Evolutionary conservation across 768 basidiomycete genomes (phyloP).

Genomic region (Dacryopinax primogenitus): DNA sequence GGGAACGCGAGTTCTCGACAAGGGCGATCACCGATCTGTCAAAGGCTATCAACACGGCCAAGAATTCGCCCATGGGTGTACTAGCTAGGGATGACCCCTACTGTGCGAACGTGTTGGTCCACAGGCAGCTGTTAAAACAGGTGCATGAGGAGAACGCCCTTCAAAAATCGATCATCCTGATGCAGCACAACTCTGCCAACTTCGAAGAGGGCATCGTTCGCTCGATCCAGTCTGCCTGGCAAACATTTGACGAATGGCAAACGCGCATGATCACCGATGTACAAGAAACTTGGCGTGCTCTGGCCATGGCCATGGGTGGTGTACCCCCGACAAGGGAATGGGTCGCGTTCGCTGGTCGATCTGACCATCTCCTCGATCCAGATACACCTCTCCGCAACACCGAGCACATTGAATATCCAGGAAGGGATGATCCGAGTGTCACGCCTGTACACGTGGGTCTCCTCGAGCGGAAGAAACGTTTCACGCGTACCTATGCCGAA

Average conservation of each 20-base stretch:
- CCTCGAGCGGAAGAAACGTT: slow-evolving; percentile 90
- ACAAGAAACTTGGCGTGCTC: slow-evolving; percentile 58
- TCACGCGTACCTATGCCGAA: slow-evolving; percentile 75
- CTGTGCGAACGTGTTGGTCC: slow-evolving; percentile 51
- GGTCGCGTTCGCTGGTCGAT: slow-evolving; percentile 86
- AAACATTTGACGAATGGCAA: slow-evolving; percentile 90
- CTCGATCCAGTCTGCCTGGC: slow-evolving; percentile 91
- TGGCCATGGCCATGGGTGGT: slow-evolving; percentile 62
- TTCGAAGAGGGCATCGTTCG: slow-evolving; percentile 96
- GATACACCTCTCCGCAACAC: slow-evolving; percentile 86
- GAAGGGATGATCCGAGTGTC: slow-evolving; percentile 79
- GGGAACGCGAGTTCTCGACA: slow-evolving; percentile 80
- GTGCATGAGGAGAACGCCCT: slow-evolving; percentile 95
- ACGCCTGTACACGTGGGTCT: slow-evolving; percentile 76
- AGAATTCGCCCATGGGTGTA: slow-evolving; percentile 86
- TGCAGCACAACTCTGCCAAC: slow-evolving; percentile 92
- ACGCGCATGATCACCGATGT: slow-evolving; percentile 61
- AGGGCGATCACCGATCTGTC: slow-evolving; percentile 78
- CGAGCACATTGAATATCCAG: slow-evolving; percentile 65
- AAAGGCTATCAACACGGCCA: slow-evolving; percentile 75
- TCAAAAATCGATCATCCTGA: slow-evolving; percentile 94
- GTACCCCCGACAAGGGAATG: slow-evolving; percentile 84
- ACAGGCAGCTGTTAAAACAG: slow-evolving; percentile 60
- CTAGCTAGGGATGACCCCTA: slow-evolving; percentile 72
- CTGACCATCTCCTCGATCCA: slow-evolving; percentile 90